Evolutionary conservation across 768 basidiomycete species (phyloP).

Genomic region (Russula vinacea): DNA sequence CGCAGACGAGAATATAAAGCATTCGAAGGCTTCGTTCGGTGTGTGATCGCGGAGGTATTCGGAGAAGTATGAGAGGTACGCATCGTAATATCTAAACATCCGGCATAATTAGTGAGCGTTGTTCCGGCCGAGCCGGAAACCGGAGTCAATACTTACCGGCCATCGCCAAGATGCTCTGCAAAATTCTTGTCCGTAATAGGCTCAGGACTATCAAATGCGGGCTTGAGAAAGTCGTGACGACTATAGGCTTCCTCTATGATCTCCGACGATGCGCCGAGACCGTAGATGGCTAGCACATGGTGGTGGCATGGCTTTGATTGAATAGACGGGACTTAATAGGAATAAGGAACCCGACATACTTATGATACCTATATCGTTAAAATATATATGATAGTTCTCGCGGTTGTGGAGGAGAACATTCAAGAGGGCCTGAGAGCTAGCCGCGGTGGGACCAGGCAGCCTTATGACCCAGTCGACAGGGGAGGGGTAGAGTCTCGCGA

Average conservation of each 20-base stretch:
- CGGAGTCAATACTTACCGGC: slow-evolving; percentile 40
- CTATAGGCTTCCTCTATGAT: slow-evolving; percentile 46
- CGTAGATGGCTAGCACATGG: slow-evolving; percentile 56
- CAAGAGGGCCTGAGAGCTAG: slow-evolving; percentile 15
- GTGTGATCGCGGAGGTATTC: slow-evolving; percentile 43
- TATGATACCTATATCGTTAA: slow-evolving; percentile 43
- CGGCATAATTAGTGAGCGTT: background rate
- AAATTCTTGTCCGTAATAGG: slow-evolving; percentile 49
- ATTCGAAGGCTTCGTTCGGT: slow-evolving; percentile 49
- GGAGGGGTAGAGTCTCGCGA: slow-evolving; percentile 21
- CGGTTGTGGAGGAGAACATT: slow-evolving; percentile 47
- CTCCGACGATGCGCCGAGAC: slow-evolving; percentile 50
- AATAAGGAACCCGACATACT: slow-evolving; percentile 30
- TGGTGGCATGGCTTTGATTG: slow-evolving; percentile 53
- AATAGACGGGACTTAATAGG: background rate
- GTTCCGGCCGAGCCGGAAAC: too few species aligned
- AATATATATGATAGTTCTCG: slow-evolving; percentile 53
- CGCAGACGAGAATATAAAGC: slow-evolving; percentile 55
- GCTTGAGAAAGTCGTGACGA: slow-evolving; percentile 42
- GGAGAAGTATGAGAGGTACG: slow-evolving; percentile 57
- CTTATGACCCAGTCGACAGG: slow-evolving; percentile 12
- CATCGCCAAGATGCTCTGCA: slow-evolving; percentile 54
- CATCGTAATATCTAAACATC: slow-evolving; percentile 53
- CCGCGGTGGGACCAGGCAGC: slow-evolving; percentile 18
- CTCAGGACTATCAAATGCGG: slow-evolving; percentile 45